A percentile compares a stretch with the other conserved stretches of the same genome.
Evolutionary conservation across 2,329 filamentous ascomycete species (phyloP).

Genomic region (Talaromyces verruculosus): DNA sequence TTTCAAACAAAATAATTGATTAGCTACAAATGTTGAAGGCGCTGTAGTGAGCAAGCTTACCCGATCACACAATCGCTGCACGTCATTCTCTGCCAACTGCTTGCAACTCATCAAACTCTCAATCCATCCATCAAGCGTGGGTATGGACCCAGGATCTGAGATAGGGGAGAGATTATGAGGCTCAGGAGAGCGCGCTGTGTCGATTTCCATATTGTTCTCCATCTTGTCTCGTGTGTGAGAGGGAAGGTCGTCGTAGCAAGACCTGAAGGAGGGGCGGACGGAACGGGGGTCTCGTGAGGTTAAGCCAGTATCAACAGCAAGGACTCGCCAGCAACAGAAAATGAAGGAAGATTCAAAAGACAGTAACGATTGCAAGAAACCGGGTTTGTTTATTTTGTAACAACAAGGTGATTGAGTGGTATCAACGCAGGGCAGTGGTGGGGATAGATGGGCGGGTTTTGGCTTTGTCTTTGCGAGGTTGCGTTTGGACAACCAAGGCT

Average conservation of each 20-base stretch:
- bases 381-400: neutral
- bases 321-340: slow-evolving; percentile 23
- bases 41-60: slow-evolving; percentile 53
- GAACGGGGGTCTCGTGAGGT: slow-evolving; percentile 23
- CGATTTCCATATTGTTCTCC: slow-evolving; percentile 97
- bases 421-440: slow-evolving; percentile 3
- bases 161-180: slow-evolving; percentile 72
- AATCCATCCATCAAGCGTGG: slow-evolving; percentile 96
- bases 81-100: slow-evolving; percentile 90
- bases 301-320: slow-evolving; percentile 13
- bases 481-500: slow-evolving; percentile 13
- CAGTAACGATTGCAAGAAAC: neutral
- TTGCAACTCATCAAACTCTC: slow-evolving; percentile 98
- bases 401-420: neutral
- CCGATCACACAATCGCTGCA: slow-evolving; percentile 97
- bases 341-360: slow-evolving; percentile 17
- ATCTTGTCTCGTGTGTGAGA: slow-evolving; percentile 51
- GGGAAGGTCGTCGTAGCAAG: slow-evolving; percentile 24
- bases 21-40: slow-evolving; percentile 4
- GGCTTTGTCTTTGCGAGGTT: slow-evolving; percentile 18
- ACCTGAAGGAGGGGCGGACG: slow-evolving; percentile 28
- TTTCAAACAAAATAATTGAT: slow-evolving; percentile 39
- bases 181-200: slow-evolving; percentile 82
- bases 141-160: slow-evolving; percentile 83
- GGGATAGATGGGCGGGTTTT: slow-evolving; percentile 11